Conservation (phyloP, 164 flowering plant genomes). For the Vitis rupestris region DNA sequence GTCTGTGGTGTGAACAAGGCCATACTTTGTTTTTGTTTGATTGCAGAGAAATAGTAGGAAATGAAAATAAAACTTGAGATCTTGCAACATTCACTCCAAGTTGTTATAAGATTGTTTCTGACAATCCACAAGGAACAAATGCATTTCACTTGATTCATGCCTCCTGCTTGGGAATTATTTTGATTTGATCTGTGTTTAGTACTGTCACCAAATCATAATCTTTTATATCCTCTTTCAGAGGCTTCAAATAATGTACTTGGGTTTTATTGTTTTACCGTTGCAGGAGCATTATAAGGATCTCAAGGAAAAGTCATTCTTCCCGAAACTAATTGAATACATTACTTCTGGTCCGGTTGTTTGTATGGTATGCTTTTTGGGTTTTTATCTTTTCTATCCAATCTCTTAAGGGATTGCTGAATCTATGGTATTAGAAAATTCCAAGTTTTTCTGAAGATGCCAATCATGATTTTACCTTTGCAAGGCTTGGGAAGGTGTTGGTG, state of each 20-base stretch:
- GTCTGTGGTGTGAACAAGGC: background rate
- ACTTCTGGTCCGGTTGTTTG: conserved; percentile 98
- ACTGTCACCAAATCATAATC: background rate
- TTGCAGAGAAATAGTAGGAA: background rate
- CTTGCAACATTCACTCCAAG: background rate
- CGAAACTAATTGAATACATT: conserved; percentile 78
- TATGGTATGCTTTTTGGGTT: conserved; percentile 55
- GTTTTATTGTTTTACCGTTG: conserved; percentile 5
- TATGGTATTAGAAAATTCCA: background rate
- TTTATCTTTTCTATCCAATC: no score
- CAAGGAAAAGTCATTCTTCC: conserved; percentile 76
- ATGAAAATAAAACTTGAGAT: background rate
- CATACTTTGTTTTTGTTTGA: background rate
- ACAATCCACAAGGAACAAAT: background rate
- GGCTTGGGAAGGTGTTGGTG: conserved; percentile 99
- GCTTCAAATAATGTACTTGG: background rate
- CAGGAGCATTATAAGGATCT: conserved; percentile 98
- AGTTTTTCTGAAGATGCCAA: background rate
- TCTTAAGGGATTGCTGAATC: background rate
- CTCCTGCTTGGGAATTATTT: background rate
- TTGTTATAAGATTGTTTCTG: background rate
- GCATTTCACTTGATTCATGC: background rate
- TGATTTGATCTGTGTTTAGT: background rate
- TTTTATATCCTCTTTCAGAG: background rate
- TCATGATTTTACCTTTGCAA: conserved; percentile 24